A percentile compares a stretch with the other conserved stretches of the same genome.
These are phyloP conservation scores for Shiraia sp. DNA, from an alignment of 2,329 filamentous ascomycete species.

Conservation along the genomic window DNA sequence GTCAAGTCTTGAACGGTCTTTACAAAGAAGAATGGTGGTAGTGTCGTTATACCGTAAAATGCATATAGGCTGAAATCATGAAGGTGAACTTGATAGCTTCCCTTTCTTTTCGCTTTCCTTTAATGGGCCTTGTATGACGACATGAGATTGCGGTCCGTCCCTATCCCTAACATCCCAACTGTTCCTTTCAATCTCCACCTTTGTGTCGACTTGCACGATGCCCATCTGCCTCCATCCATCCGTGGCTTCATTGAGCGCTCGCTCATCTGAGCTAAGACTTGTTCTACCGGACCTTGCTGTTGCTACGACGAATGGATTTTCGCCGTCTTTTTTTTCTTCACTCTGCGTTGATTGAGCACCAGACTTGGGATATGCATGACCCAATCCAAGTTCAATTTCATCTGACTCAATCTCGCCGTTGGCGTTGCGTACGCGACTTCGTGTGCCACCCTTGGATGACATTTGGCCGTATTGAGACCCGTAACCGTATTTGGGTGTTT, in stretches of 20 bases:
- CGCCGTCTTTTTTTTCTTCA: slow-evolving; percentile 8
- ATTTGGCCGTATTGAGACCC: slow-evolving; percentile 23
- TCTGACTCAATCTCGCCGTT: slow-evolving; percentile 13
- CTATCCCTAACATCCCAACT: slow-evolving; percentile 15
- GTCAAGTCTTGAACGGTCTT: not conserved
- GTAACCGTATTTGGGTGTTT: slow-evolving; percentile 21
- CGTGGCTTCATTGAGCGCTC: slow-evolving; percentile 9
- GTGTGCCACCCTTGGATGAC: slow-evolving; percentile 8
- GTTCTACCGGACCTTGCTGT: slow-evolving; percentile 3
- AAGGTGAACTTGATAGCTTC: not conserved
- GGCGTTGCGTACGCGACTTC: slow-evolving; percentile 12
- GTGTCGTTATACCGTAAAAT: too few relatives aligned
- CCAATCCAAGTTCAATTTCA: slow-evolving; percentile 27
- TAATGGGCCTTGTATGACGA: slow-evolving; percentile 13
- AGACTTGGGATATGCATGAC: slow-evolving; percentile 12
- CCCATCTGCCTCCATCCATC: slow-evolving; percentile 14
- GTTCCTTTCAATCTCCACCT: slow-evolving; percentile 31
- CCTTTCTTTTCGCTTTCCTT: not conserved
- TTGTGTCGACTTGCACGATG: slow-evolving; percentile 30
- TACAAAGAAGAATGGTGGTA: too few relatives aligned
- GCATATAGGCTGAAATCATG: too few relatives aligned
- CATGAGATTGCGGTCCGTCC: slow-evolving; percentile 3
- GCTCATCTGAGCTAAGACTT: slow-evolving; percentile 26
- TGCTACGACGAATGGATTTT: slow-evolving; percentile 8
- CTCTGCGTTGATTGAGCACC: slow-evolving; percentile 9